Conservation (phyloP, 2,329 filamentous ascomycete species). For the Teratosphaeriaceae sp. region DNA sequence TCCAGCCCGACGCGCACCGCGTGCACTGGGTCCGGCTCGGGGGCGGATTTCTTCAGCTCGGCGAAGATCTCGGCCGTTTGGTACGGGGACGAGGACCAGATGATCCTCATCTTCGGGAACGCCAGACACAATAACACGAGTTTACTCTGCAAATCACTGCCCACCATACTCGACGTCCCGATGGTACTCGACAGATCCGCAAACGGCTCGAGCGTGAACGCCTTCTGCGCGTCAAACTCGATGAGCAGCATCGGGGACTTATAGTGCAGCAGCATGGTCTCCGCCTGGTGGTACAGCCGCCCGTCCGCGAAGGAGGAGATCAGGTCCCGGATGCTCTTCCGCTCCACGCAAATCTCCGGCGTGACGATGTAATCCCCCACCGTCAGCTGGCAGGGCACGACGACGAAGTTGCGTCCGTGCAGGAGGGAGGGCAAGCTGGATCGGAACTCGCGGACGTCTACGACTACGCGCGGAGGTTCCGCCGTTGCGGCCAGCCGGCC, state of each 20-base stretch:
- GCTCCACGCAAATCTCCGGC: conserved; percentile 85
- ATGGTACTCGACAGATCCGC: conserved; percentile 52
- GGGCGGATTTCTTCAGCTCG: conserved; percentile 79
- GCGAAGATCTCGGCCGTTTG: conserved; percentile 97
- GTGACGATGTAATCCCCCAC: conserved; percentile 95
- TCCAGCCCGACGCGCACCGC: conserved; percentile 80
- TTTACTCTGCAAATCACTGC: conserved; percentile 81
- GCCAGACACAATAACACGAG: conserved; percentile 87
- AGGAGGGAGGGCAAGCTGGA: conserved; percentile 86
- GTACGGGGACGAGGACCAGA: conserved; percentile 90
- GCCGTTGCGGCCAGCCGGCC: conserved; percentile 78
- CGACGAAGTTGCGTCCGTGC: conserved; percentile 78
- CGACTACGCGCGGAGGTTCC: conserved; percentile 81
- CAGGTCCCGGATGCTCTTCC: conserved; percentile 86
- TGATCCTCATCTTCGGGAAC: conserved; percentile 81
- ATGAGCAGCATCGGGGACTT: conserved; percentile 84
- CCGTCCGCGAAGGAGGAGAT: conserved; percentile 90
- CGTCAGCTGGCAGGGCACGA: conserved; percentile 92
- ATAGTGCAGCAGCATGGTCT: conserved; percentile 94
- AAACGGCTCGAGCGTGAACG: conserved; percentile 74
- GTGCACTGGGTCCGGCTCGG: conserved; percentile 82
- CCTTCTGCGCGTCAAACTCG: conserved; percentile 96
- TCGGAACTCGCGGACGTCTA: conserved; percentile 93
- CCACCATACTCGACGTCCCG: conserved; percentile 53
- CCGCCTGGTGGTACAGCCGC: conserved; percentile 82